phyloP scores from a whole-genome alignment of 805 yeast genomes.

The Metschnikowia peoriensis region DNA sequence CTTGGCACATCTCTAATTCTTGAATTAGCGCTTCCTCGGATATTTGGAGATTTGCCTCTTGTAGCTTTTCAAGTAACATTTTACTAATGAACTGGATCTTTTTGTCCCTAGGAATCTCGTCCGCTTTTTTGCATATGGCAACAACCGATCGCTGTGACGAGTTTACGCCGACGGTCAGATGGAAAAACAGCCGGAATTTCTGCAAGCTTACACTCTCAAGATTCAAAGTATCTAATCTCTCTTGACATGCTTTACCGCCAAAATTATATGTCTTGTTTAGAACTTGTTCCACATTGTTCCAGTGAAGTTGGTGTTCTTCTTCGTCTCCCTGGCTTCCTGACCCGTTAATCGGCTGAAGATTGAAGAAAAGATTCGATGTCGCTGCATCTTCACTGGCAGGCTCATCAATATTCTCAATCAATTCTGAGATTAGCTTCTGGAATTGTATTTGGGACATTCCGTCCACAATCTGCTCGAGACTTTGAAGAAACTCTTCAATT shows the following conservation, averaged over 20 bases:
- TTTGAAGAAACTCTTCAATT: conserved; percentile 47
- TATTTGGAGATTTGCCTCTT: conserved; percentile 1
- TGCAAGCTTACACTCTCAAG: conserved; percentile 31
- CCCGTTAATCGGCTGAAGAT: conserved; percentile 24
- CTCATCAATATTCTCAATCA: conserved; percentile 10
- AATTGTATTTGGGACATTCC: conserved; percentile 32
- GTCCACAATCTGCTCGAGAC: conserved; percentile 36
- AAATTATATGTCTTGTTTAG: conserved; percentile 43
- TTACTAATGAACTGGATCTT: not conserved
- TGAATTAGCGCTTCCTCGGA: conserved; percentile 1
- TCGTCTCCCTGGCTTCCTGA: conserved; percentile 24
- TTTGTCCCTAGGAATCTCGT: conserved; percentile 3
- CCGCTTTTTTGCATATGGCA: conserved; percentile 14
- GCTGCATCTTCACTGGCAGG: conserved; percentile 16
- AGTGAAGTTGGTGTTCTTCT: conserved; percentile 35
- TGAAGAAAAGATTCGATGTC: conserved; percentile 25
- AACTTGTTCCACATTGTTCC: conserved; percentile 50
- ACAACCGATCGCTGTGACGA: conserved; percentile 40
- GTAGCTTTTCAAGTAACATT: not conserved
- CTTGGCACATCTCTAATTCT: conserved; percentile 7
- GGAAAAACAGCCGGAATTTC: conserved; percentile 36
- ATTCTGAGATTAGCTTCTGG: conserved; percentile 7
- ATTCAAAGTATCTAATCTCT: conserved; percentile 31
- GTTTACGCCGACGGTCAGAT: conserved; percentile 30
- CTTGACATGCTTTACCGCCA: conserved; percentile 27